phyloP scores from a whole-genome alignment of 2,329 filamentous ascomycete species.

The Fusarium neocosmosporiellum region DNA sequence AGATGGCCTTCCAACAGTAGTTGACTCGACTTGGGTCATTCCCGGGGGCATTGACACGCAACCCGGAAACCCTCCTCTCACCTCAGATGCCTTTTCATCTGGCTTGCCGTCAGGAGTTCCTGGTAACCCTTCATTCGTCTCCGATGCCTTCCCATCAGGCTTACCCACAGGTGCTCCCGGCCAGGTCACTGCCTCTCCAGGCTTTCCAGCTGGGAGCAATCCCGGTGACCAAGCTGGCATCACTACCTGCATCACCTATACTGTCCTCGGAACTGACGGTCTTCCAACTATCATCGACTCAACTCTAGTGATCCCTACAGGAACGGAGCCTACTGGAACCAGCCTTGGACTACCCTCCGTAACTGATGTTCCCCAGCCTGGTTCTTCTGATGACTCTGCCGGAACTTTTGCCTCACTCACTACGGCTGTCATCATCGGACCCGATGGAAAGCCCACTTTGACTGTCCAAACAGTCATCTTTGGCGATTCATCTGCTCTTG shows the following conservation, averaged over 20 bases:
- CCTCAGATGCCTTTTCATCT: constrained; percentile 29
- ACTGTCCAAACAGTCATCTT: constrained; percentile 49
- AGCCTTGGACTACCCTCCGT: constrained; percentile 25
- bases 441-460: constrained; percentile 47
- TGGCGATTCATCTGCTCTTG: constrained; percentile 37
- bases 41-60: constrained; percentile 37
- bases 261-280: constrained; percentile 43
- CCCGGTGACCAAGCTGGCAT: constrained; percentile 12
- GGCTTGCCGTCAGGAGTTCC: constrained; percentile 34
- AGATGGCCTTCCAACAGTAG: constrained; percentile 43
- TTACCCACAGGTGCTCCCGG: constrained; percentile 40
- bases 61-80: constrained; percentile 32
- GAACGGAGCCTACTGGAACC: constrained; percentile 33
- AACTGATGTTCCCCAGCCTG: constrained; percentile 6
- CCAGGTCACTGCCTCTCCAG: constrained; percentile 28
- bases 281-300: constrained; percentile 46
- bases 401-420: constrained; percentile 43
- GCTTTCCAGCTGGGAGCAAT: constrained; percentile 8
- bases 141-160: constrained; percentile 31
- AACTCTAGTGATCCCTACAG: constrained; percentile 44
- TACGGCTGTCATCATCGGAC: constrained; percentile 47
- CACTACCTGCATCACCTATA: constrained; percentile 48
- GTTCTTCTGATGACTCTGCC: constrained; percentile 22
- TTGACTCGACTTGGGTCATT: constrained; percentile 49
- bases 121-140: constrained; percentile 36